Conservation (phyloP, 208 protist genomes). For the Wallacemonas sp. region DNA sequence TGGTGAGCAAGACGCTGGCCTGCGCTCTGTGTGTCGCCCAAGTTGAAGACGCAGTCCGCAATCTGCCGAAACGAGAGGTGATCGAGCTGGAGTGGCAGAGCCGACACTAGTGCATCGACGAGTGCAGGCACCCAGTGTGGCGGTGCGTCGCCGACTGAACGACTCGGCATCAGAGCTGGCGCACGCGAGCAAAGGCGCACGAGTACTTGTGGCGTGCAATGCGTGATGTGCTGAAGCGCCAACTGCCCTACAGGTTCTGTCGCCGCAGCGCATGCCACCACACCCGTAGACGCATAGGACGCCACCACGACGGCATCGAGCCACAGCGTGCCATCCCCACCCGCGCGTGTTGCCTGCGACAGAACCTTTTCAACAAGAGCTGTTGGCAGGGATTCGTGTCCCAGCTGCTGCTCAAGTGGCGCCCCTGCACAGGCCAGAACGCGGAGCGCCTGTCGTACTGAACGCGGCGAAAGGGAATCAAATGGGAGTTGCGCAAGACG, state of each 20-base stretch:
- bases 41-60: constrained; percentile 42
- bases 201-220: neutral
- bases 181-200: neutral
- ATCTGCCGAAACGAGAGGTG: constrained; percentile 51
- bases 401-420: neutral
- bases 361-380: too few species aligned
- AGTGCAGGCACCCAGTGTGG: constrained; percentile 15
- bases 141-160: neutral
- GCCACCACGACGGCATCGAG: constrained; percentile 13
- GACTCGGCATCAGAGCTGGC: constrained; percentile 1
- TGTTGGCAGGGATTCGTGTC: neutral
- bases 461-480: neutral
- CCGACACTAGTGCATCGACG: constrained; percentile 32
- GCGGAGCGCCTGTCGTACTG: neutral
- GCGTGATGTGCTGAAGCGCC: neutral
- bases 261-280: neutral
- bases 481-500: neutral
- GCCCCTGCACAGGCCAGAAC: neutral
- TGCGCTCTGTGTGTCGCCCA: constrained; percentile 54
- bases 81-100: constrained; percentile 47
- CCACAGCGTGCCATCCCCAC: neutral
- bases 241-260: neutral
- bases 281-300: neutral
- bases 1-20: constrained; percentile 76
- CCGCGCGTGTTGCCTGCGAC: neutral